Base-by-base conservation (phyloP, 2,329 filamentous ascomycete species). In the Pseudogymnoascus sp. region DNA sequence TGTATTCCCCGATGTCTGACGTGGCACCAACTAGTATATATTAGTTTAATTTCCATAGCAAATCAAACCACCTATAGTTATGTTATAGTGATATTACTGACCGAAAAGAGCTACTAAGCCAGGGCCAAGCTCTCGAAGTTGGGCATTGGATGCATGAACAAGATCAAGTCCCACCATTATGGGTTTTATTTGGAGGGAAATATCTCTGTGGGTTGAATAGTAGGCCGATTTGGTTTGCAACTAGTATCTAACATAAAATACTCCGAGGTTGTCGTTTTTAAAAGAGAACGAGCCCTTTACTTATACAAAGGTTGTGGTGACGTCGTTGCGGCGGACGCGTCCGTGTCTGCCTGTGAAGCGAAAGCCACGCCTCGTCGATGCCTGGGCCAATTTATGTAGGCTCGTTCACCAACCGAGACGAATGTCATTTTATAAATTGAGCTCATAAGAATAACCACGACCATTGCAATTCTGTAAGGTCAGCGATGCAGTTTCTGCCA, bases 1-100 rank as follows among this genome's bases (percentile, higher is more conserved):
- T 77, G 43, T 72, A 73, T 66, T 80, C 77, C 45, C 81, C 80
- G 55, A 83, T 78, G 38, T 81, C 80, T 29, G 74, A 79, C 3
- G 80, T 83, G 19, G 72, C 80, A 21, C 81, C 80, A 58, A 71
- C 69, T 71, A 37, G 12, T 39, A 10, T 19, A 45, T 11, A 16
- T 35, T 33, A 52, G 26, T 19, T 58, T 14, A 11, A 19, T n/a
- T 4, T 45, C 4, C 41, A 55, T 21, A 4, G 5, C 26, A 52
- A 31, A 16, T n/a, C 16, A n/a, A 11, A 29, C 14, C 11, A 12
- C 45, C 10, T 26, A 29, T 37, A 29, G 7, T 8, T 4, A 29
- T 29, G 26, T 29, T 29, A 29, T 29, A 31, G 16, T 14, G 33
- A 26, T 19, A 33, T 16, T 14, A 62, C 45, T n/a, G 49, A 70